Conservation (phyloP, 805 yeast genomes). For the Naumovozyma baii region DNA sequence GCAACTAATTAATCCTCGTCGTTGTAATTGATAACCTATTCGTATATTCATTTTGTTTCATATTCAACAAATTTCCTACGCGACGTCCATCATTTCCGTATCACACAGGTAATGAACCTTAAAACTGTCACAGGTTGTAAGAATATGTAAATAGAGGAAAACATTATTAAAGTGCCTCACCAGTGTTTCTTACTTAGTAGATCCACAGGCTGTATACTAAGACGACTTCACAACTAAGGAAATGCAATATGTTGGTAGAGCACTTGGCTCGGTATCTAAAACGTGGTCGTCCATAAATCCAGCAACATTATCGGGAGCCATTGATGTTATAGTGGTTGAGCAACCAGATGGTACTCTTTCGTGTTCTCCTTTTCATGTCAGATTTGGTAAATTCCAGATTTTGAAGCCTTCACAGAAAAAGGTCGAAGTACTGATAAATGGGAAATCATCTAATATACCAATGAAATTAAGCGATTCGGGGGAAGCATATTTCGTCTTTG, state of each 20-base stretch:
- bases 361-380: slow-evolving; percentile 93
- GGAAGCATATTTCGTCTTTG: slow-evolving; percentile 95
- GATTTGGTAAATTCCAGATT: slow-evolving; percentile 91
- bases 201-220: background rate
- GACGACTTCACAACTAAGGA: background rate
- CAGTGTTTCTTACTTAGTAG: too few species aligned
- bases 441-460: slow-evolving; percentile 67
- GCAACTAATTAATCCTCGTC: background rate
- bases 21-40: too few species aligned
- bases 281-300: slow-evolving; percentile 97
- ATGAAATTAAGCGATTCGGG: slow-evolving; percentile 98
- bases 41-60: background rate
- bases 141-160: too few species aligned
- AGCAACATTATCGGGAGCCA: slow-evolving; percentile 92
- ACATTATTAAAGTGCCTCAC: too few species aligned
- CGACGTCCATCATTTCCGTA: background rate
- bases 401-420: slow-evolving; percentile 91
- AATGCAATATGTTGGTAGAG: slow-evolving; percentile 96
- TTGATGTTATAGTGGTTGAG: slow-evolving; percentile 90
- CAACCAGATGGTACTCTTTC: slow-evolving; percentile 68
- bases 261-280: slow-evolving; percentile 87
- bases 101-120: background rate
- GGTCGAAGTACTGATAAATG: slow-evolving; percentile 83
- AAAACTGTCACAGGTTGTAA: background rate
- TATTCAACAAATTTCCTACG: background rate